Conservation (phyloP, 2,329 filamentous ascomycete species). For the Metarhizium album region DNA sequence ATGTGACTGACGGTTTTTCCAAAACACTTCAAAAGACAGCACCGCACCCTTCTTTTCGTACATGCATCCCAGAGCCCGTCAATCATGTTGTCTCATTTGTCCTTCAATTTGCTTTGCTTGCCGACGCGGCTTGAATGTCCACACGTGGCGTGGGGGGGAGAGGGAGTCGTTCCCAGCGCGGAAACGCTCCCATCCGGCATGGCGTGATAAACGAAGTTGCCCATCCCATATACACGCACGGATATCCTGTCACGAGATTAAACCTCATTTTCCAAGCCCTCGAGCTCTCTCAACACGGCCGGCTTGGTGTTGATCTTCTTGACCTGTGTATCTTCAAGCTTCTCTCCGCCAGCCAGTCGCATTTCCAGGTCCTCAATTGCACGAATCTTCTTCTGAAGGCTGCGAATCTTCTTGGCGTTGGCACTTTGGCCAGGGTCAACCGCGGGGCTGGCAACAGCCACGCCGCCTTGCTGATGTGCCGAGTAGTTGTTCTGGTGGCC, state of each 20-base stretch:
- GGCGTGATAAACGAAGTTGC: background rate
- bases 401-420: conserved; percentile 90
- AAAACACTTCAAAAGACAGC: conserved; percentile 5
- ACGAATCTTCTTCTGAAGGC: conserved; percentile 91
- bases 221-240: background rate
- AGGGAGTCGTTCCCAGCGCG: background rate
- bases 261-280: conserved; percentile 34
- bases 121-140: background rate
- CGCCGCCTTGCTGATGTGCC: conserved; percentile 22
- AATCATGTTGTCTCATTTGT: background rate
- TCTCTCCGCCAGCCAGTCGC: conserved; percentile 87
- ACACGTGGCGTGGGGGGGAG: background rate
- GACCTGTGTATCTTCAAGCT: conserved; percentile 94
- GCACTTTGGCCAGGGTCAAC: conserved; percentile 45
- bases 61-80: background rate
- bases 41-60: background rate
- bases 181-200: background rate
- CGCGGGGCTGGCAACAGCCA: conserved; percentile 30
- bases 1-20: background rate
- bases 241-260: background rate
- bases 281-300: conserved; percentile 72
- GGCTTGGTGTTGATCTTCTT: conserved; percentile 94
- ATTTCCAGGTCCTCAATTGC: conserved; percentile 98
- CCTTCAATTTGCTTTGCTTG: background rate
- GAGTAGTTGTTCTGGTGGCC: conserved; percentile 15